Percentiles rank a stretch among this genome's conserved stretches.
These are phyloP conservation scores for Neltuma alba DNA, from an alignment of 306 rosid genomes.

Conservation along the genomic window DNA sequence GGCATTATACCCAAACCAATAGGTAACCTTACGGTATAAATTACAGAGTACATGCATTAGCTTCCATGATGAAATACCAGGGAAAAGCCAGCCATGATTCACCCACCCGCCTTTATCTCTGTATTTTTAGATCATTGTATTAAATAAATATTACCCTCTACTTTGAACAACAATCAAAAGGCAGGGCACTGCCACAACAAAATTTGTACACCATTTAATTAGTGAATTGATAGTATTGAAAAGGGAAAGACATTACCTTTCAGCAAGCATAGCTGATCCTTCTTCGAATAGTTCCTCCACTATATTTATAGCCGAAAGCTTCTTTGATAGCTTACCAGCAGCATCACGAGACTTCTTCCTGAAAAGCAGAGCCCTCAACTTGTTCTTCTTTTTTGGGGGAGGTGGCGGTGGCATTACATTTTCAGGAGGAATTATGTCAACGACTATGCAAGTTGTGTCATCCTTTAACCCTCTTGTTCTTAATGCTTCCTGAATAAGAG, in stretches of 20 bases:
- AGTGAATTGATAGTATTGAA: background rate
- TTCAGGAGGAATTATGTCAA: slow-evolving; percentile 89
- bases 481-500: slow-evolving; percentile 67
- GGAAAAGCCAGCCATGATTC: background rate
- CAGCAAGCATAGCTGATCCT: slow-evolving; percentile 99
- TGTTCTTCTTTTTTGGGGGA: slow-evolving; percentile 71
- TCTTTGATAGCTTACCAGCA: slow-evolving; percentile 70
- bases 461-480: slow-evolving; percentile 89
- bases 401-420: slow-evolving; percentile 52
- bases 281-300: slow-evolving; percentile 97
- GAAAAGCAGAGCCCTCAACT: slow-evolving; percentile 61
- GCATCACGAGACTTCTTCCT: slow-evolving; percentile 68
- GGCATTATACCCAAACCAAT: background rate
- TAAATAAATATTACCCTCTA: background rate
- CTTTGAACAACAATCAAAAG: background rate
- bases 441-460: slow-evolving; percentile 91
- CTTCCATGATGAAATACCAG: background rate
- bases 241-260: slow-evolving; percentile 60
- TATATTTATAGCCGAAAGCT: slow-evolving; percentile 76
- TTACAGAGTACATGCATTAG: background rate
- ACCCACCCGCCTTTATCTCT: too few species aligned
- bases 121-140: background rate
- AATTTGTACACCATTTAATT: background rate
- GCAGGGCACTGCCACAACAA: slow-evolving; percentile 13
- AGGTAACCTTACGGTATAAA: background rate